phyloP scores from a whole-genome alignment of 1,139 yeast genomes.

The Pneumocystis oryctolagi region DNA sequence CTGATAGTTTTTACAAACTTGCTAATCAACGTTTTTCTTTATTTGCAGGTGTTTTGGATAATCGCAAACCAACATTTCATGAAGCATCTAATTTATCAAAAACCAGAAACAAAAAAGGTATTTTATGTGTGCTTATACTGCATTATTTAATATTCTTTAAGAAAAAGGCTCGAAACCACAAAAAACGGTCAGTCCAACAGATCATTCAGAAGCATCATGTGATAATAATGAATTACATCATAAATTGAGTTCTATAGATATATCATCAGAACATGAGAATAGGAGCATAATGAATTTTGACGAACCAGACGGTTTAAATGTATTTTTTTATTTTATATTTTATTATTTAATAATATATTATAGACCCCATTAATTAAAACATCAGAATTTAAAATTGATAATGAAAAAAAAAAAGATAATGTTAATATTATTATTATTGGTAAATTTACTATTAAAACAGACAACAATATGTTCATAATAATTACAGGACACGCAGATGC shows the following conservation, averaged over 20 bases:
- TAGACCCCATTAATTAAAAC: neutral
- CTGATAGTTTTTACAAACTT: neutral
- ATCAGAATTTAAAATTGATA: neutral
- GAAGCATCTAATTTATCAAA: neutral
- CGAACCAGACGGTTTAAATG: neutral
- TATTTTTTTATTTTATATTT: neutral
- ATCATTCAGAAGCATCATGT: neutral
- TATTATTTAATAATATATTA: neutral
- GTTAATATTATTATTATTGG: slow-evolving; percentile 58
- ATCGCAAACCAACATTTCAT: neutral
- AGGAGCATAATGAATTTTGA: neutral
- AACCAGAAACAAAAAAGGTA: neutral
- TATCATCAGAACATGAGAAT: neutral
- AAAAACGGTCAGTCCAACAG: neutral
- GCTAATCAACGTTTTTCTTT: neutral
- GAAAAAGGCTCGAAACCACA: neutral
- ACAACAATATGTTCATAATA: neutral
- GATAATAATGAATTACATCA: neutral
- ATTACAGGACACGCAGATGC: slow-evolving; percentile 84
- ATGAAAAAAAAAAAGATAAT: slow-evolving; percentile 20
- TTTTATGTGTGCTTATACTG: neutral
- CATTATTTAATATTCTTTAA: neutral
- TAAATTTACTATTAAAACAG: neutral
- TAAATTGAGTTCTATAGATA: neutral
- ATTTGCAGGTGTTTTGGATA: neutral